Conservation (phyloP, 257 asterid genomes). For the Ballota nigra region DNA sequence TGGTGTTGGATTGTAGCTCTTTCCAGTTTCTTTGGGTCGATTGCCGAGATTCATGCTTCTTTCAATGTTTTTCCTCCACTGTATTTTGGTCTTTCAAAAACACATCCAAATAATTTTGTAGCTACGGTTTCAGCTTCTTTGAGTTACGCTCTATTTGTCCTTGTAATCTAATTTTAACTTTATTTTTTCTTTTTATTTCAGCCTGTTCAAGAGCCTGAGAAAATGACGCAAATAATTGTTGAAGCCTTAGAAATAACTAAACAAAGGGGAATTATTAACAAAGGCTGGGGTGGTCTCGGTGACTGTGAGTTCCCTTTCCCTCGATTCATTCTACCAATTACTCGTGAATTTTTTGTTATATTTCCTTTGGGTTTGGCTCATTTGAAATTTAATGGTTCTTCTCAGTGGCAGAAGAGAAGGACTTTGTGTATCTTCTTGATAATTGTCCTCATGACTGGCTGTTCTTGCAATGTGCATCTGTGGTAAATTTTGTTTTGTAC, state of each 20-base stretch:
- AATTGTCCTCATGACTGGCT: conserved; percentile 98
- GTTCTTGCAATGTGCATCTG: conserved; percentile 88
- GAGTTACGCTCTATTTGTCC: background rate
- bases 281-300: conserved; percentile 99
- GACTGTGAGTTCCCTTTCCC: conserved; percentile 61
- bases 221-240: conserved; percentile 87
- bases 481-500: conserved; percentile 52
- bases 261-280: conserved; percentile 91
- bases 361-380: conserved; percentile 17
- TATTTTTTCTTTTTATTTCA: conserved; percentile 35
- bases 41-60: background rate
- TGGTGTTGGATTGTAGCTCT: background rate
- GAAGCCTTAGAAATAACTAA: conserved; percentile 75
- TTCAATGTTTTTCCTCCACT: background rate
- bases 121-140: conserved; percentile 16
- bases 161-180: conserved; percentile 3
- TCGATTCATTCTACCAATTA: conserved; percentile 16
- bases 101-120: background rate
- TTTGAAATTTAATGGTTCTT: conserved; percentile 23
- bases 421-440: conserved; percentile 74
- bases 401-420: conserved; percentile 89
- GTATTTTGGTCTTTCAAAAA: background rate
- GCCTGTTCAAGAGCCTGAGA: conserved; percentile 96
- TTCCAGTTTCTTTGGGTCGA: conserved; percentile 1
- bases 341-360: background rate